Conservation (phyloP, 768 basidiomycete genomes). For the Pleurotus ostreatus region DNA sequence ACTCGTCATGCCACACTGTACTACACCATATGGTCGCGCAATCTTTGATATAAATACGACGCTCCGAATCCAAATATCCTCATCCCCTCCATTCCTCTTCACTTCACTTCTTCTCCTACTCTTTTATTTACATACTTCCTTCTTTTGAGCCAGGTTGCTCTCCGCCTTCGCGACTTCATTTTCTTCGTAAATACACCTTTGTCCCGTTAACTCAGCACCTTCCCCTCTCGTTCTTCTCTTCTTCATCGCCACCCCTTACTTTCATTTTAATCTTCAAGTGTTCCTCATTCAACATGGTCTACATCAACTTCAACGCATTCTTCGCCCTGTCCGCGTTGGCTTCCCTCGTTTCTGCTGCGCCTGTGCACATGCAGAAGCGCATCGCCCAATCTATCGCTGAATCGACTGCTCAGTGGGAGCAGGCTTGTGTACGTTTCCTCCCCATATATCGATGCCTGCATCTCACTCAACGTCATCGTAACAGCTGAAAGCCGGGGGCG, state of each 20-base stretch:
- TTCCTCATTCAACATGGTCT: conserved; percentile 1
- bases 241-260: neutral
- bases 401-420: conserved; percentile 45
- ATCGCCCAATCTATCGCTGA: conserved; percentile 46
- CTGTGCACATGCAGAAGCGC: conserved; percentile 37
- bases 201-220: too few relatives aligned
- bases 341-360: conserved; percentile 22
- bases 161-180: neutral
- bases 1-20: too few relatives aligned
- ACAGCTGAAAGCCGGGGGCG: conserved; percentile 41
- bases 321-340: conserved; percentile 22
- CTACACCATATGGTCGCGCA: too few relatives aligned
- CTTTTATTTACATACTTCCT: neutral
- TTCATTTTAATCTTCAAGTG: neutral
- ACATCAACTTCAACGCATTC: conserved; percentile 17
- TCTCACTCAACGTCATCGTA: neutral
- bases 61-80: neutral
- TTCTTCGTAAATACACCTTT: too few relatives aligned
- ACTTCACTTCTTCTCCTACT: neutral
- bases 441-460: neutral
- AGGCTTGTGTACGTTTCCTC: conserved; percentile 42
- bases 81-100: neutral
- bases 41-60: too few relatives aligned
- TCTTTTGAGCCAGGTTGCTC: neutral
- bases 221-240: too few relatives aligned